Conservation (phyloP, 345 rosid species). For the Murraya koenigii region DNA sequence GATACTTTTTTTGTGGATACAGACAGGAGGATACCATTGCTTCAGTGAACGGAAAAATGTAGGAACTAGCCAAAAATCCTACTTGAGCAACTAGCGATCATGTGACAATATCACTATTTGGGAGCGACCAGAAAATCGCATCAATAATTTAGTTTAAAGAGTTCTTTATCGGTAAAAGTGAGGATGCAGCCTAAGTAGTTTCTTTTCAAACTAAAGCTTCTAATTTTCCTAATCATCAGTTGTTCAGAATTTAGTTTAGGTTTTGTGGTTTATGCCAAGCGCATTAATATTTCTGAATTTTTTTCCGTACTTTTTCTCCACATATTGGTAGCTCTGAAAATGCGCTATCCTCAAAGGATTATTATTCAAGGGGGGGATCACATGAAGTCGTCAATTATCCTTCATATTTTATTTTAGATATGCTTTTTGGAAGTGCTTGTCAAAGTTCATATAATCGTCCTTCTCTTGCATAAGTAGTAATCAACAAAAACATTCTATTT, state of each 20-base stretch:
- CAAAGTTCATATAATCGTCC: not conserved
- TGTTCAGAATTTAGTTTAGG: not conserved
- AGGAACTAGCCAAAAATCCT: too few relatives aligned
- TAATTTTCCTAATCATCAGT: not conserved
- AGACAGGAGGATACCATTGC: too few relatives aligned
- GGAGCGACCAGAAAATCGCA: too few relatives aligned
- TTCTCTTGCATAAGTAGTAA: not conserved
- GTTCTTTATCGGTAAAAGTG: not conserved
- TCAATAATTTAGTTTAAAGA: not conserved
- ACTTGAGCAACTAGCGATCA: too few relatives aligned
- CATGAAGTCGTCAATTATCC: constrained; percentile 96
- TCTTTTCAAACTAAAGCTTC: not conserved
- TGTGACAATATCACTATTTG: too few relatives aligned
- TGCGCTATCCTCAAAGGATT: constrained; percentile 79
- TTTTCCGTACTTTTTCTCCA: constrained; percentile 25
- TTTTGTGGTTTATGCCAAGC: not conserved
- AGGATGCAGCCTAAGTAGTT: not conserved
- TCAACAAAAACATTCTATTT: not conserved
- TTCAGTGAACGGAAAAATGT: too few relatives aligned
- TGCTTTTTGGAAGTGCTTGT: not conserved
- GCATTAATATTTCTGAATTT: not conserved
- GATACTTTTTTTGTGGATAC: too few relatives aligned
- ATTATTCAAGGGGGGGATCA: constrained; percentile 92
- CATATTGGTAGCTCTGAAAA: constrained; percentile 87
- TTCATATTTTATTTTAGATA: not conserved